Base-by-base conservation (phyloP, 768 basidiomycete genomes). In the Artomyces pyxidatus region DNA sequence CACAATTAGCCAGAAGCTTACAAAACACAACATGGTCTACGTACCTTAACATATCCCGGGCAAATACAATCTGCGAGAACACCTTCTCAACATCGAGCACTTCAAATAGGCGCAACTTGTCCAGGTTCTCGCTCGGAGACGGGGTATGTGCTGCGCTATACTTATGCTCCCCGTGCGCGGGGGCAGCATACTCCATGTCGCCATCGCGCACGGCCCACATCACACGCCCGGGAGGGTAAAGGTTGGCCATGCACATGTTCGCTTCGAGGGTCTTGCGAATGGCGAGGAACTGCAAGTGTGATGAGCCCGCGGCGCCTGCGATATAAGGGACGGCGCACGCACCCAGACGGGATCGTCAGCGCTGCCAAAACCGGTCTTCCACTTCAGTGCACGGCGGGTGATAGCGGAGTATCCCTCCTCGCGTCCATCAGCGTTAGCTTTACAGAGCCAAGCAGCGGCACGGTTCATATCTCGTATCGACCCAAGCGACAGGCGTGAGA, bases 231-330 rank as follows among this genome's bases (percentile, higher is more conserved):
- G 88, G 84, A 11, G 88, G 88, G 53, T 77, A 88, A 62, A 88
- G 74, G 55, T 81, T 74, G 3, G 77, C 67, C 69, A 74, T 77
- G 42, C 79, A 62, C 88, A 91, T 90, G 51, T 86, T 88, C 39
- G 87, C 88, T 62, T 90, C 86, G 0, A 91, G 73, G 3, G 88
- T 89, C 71, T 87, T 90, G 39, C 88, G 78, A 50, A 85, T 76
- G 0, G 86, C 77, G 32, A 90, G 69, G 59, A 91, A 88, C 88
- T 90, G 48, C 22, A 29, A 11, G 16, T 35, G 28, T 14, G 38
- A 30, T 38, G 29, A 49, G n/a, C 19, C 29, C 43, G 53, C 5
- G n/a, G 30, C 11, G 21, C 14, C 12, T 17, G 3, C 37, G n/a
- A n/a, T 16, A 4, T 25, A 22, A 29, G 6, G 25, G 26, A 32